Evolutionary conservation across 805 yeast species (phyloP), one percentile per base, ranked within the genome.

Genomic region (Lachancea quebecensis): DNA sequence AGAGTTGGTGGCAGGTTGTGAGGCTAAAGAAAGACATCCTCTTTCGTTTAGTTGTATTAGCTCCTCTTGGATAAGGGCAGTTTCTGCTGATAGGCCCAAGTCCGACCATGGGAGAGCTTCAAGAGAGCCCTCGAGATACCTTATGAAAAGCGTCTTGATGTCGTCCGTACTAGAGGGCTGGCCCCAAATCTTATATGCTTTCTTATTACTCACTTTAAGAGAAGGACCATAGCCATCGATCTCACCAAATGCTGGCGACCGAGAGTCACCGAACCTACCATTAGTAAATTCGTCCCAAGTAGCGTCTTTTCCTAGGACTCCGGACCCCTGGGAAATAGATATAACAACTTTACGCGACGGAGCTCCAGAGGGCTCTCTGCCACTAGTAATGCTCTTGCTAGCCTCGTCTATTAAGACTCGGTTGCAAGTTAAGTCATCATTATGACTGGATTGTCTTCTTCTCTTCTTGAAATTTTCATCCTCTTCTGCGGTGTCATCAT

Each of bases 271-370:
- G 64, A 87, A 88, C 68, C 98, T 76, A 60, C 97, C 96, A 65
- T 90, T 88, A 25, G 96, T 93, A 65, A 87, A 90, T 59, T 90
- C 98, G 70, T 90, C 98, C 98, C 98, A 90, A 1, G 90, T 85
- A 3, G 95, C 95, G 62, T 86, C 93, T 56, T 86, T 79, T 31
- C 95, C 95, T 25, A 87, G 59, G 2, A 82, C 77, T 34, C 95
- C 95, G 52, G 83, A 81, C 35, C 96, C 96, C 12, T 84, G 75
- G 36, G 93, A 83, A 35, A 88, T 87, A 5, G 89, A 87, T 33
- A 86, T 71, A 32, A 86, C 72, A 2, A 77, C 77, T 58, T 76
- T 77, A 52, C 77, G 76, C 31, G 75, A 72, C 8, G 72, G 73
- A 2, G 50, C 50, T 0, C 56, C 41, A 7, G 60, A 50, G 38